Conservation (phyloP, 2,329 filamentous ascomycete species). For the Ampelomyces quisqualis region DNA sequence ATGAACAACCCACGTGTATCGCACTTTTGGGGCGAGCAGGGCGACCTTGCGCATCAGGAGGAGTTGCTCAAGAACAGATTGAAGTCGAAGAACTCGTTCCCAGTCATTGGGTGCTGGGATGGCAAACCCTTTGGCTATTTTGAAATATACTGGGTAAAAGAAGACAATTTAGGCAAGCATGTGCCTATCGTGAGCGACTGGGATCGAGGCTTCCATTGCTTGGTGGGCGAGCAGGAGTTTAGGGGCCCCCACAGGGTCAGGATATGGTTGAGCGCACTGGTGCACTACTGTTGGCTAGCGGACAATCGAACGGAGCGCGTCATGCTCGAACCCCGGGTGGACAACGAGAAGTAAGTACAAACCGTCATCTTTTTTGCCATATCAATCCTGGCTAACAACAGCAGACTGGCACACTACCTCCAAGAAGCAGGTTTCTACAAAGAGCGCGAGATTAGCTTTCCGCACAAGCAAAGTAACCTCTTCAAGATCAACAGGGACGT, state of each 20-base stretch:
- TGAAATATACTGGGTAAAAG: conserved; percentile 97
- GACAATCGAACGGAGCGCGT: conserved; percentile 81
- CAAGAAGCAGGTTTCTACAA: conserved; percentile 77
- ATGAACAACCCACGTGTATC: conserved; percentile 82
- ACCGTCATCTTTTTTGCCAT: not conserved
- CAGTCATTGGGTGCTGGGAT: conserved; percentile 90
- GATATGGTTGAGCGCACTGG: conserved; percentile 78
- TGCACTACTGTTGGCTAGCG: conserved; percentile 79
- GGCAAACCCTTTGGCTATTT: conserved; percentile 96
- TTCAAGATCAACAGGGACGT: conserved; percentile 77
- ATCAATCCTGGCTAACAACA: conserved; percentile 13
- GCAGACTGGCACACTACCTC: conserved; percentile 69
- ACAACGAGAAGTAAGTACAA: conserved; percentile 82
- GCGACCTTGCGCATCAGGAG: conserved; percentile 58
- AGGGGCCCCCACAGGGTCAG: conserved; percentile 74
- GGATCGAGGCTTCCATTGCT: conserved; percentile 82
- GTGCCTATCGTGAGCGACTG: conserved; percentile 71
- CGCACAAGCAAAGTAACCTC: conserved; percentile 89
- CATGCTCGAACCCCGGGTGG: conserved; percentile 84
- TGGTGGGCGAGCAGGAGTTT: conserved; percentile 91
- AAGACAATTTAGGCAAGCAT: conserved; percentile 74
- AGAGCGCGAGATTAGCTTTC: conserved; percentile 81
- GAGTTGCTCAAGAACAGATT: conserved; percentile 69
- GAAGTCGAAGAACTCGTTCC: conserved; percentile 74
- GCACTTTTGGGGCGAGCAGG: conserved; percentile 77